Evolutionary conservation across 805 yeast species (phyloP).

Genomic region (Wickerhamiella slavikovae): DNA sequence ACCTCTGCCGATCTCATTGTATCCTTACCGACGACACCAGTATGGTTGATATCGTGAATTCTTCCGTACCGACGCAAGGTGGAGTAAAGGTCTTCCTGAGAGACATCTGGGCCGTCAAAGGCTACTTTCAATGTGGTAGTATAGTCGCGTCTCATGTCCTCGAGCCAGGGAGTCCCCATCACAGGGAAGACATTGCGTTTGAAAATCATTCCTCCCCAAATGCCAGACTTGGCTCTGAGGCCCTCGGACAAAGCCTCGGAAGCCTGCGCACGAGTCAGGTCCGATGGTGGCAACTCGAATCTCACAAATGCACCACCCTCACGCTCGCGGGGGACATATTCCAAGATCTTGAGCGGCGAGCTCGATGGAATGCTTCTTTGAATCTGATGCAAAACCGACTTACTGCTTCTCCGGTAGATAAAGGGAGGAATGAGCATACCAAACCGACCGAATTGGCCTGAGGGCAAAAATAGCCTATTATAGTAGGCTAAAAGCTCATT

Average conservation of each 20-base stretch:
- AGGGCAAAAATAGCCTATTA: slow-evolving; percentile 3
- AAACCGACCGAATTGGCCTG: slow-evolving; percentile 2
- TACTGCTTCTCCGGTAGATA: not conserved
- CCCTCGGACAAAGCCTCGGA: slow-evolving; percentile 22
- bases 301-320: slow-evolving; percentile 93
- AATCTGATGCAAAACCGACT: not conserved
- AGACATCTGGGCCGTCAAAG: slow-evolving; percentile 56
- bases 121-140: slow-evolving; percentile 38
- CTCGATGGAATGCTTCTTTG: slow-evolving; percentile 10
- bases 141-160: slow-evolving; percentile 68
- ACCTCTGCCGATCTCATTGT: slow-evolving; percentile 32
- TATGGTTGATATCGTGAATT: slow-evolving; percentile 54
- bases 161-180: slow-evolving; percentile 90
- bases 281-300: slow-evolving; percentile 29
- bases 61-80: slow-evolving; percentile 75
- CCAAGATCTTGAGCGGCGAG: slow-evolving; percentile 25
- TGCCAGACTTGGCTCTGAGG: no score
- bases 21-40: slow-evolving; percentile 24
- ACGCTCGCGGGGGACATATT: slow-evolving; percentile 47
- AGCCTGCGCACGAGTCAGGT: not conserved
- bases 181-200: slow-evolving; percentile 45
- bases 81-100: slow-evolving; percentile 65
- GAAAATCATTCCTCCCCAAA: no score
- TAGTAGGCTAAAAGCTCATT: slow-evolving; percentile 4
- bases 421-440: slow-evolving; percentile 2